Evolutionary conservation across 495 filamentous ascomycete species (phyloP).

Genomic region (Neurospora sp.): DNA sequence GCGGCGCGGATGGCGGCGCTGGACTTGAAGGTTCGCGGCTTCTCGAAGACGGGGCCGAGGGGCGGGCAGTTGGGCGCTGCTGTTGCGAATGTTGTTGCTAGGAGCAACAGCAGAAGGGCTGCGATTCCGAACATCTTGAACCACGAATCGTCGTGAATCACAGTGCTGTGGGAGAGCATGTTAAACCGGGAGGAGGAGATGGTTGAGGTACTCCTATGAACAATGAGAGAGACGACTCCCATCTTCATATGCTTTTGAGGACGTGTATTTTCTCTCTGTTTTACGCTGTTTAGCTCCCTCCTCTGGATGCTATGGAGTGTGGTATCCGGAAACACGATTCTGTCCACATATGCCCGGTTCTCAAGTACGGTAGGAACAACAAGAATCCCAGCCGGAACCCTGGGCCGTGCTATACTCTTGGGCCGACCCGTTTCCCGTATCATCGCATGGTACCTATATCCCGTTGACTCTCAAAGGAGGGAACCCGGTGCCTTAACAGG

Average conservation of each 20-base stretch:
- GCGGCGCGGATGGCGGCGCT: slow-evolving; percentile 23
- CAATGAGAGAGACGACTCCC: neutral
- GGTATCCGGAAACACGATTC: neutral
- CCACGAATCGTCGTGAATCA: neutral
- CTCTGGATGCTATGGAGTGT: neutral
- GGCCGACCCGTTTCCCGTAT: neutral
- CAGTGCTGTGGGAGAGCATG: neutral
- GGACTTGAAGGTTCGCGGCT: slow-evolving; percentile 27
- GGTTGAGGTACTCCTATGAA: neutral
- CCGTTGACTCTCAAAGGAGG: neutral
- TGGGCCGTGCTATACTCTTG: neutral
- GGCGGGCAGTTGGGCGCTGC: slow-evolving; percentile 36
- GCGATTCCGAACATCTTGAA: neutral
- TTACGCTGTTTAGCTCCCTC: neutral
- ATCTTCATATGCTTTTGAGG: neutral
- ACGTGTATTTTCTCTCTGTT: neutral
- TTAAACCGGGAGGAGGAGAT: neutral
- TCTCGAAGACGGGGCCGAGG: slow-evolving; percentile 38
- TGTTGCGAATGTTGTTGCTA: neutral
- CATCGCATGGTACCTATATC: neutral
- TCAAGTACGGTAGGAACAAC: neutral
- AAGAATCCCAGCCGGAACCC: neutral
- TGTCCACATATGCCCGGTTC: neutral
- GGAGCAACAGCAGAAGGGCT: neutral
- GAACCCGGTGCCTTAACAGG: neutral